These are phyloP conservation scores for Mycena polygramma DNA, from an alignment of 768 basidiomycete genomes.

Conservation along the genomic window DNA sequence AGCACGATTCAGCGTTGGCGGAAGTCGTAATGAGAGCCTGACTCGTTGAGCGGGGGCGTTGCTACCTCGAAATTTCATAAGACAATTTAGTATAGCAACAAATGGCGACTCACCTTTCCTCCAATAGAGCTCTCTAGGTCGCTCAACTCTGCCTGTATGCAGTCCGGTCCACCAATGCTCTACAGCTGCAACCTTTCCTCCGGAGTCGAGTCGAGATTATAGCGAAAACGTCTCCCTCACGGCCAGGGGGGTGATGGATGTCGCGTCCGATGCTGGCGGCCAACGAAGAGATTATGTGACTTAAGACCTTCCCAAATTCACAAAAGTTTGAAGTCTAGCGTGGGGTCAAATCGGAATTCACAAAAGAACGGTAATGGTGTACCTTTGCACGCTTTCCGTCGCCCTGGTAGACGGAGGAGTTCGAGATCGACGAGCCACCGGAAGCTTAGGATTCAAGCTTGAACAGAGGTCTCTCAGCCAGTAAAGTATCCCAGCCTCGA, in stretches of 20 bases:
- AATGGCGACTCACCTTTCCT: conserved; percentile 10
- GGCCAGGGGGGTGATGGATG: conserved; percentile 26
- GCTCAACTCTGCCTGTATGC: background rate
- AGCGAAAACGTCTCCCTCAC: conserved; percentile 8
- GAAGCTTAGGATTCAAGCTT: background rate
- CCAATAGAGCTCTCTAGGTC: background rate
- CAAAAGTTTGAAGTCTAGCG: conserved; percentile 17
- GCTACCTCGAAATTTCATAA: conserved; percentile 23
- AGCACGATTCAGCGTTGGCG: background rate
- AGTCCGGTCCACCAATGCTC: background rate
- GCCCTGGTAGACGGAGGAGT: conserved; percentile 1
- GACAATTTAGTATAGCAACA: conserved; percentile 1
- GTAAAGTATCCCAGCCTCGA: conserved; percentile 5
- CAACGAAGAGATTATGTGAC: background rate
- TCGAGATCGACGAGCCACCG: conserved; percentile 17
- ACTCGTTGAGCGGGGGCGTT: conserved; percentile 9
- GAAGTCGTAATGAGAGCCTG: background rate
- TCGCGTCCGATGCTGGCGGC: conserved; percentile 7
- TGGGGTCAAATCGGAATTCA: conserved; percentile 6
- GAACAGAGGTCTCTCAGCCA: background rate
- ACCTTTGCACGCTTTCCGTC: conserved; percentile 4
- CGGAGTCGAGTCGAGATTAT: background rate
- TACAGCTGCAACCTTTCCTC: background rate
- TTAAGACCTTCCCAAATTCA: conserved; percentile 6
- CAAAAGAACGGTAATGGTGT: background rate